phyloP scores from a whole-genome alignment of 768 basidiomycete species.

The Sporobolomyces roseus region DNA sequence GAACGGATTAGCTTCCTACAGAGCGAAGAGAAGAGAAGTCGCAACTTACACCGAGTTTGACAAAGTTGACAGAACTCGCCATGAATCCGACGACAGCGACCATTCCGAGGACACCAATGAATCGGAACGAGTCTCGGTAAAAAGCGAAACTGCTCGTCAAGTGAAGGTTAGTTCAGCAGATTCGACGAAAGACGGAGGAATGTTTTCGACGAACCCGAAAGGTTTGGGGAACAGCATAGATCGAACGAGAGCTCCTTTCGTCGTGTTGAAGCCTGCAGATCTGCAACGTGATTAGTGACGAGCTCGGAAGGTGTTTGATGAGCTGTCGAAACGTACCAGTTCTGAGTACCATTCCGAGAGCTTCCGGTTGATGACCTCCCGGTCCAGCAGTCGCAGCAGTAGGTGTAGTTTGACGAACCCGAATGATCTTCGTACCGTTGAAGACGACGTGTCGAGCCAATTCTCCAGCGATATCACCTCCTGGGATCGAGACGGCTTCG shows the following conservation, averaged over 20 bases:
- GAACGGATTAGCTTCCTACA: slow-evolving; percentile 11
- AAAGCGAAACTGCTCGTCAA: slow-evolving; percentile 68
- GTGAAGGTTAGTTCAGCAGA: not conserved
- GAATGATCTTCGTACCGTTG: slow-evolving; percentile 82
- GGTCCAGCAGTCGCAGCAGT: slow-evolving; percentile 21
- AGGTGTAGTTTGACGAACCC: slow-evolving; percentile 55
- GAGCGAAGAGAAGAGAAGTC: slow-evolving; percentile 1
- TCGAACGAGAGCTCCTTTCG: slow-evolving; percentile 88
- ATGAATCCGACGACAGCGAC: slow-evolving; percentile 88
- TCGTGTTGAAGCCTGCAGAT: slow-evolving; percentile 75
- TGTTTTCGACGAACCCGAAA: slow-evolving; percentile 57
- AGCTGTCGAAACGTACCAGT: slow-evolving; percentile 59
- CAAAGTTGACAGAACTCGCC: slow-evolving; percentile 84
- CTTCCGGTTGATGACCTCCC: slow-evolving; percentile 27
- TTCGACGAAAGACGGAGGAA: too few relatives aligned
- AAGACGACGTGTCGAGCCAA: slow-evolving; percentile 80
- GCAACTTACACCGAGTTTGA: slow-evolving; percentile 72
- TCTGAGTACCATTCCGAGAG: slow-evolving; percentile 59
- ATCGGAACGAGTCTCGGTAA: slow-evolving; percentile 67
- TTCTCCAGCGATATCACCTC: slow-evolving; percentile 59
- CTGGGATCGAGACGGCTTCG: slow-evolving; percentile 51
- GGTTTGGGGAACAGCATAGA: slow-evolving; percentile 99
- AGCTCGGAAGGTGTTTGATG: not conserved
- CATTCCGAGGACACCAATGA: slow-evolving; percentile 85
- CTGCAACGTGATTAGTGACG: not conserved